Conservation (phyloP, 2,329 filamentous ascomycete species). For the Alternaria alternata region DNA sequence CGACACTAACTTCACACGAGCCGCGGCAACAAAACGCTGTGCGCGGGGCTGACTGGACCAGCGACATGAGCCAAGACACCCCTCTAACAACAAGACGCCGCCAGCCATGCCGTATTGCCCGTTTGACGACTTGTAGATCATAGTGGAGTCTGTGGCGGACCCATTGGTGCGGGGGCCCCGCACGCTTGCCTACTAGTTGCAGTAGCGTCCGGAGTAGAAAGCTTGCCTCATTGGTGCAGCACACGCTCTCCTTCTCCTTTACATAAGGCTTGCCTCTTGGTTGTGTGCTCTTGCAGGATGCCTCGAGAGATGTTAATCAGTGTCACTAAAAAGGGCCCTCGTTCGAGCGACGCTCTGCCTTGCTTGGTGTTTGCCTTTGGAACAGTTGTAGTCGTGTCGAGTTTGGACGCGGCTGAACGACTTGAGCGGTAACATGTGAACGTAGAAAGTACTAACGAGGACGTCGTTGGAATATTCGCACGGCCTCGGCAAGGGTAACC, state of each 20-base stretch:
- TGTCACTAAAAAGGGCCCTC: background rate
- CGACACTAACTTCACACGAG: slow-evolving; percentile 9
- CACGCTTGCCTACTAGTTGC: background rate
- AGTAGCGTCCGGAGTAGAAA: slow-evolving; percentile 6
- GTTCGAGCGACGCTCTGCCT: background rate
- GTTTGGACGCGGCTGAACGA: background rate
- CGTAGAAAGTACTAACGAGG: background rate
- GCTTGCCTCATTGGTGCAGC: slow-evolving; percentile 1
- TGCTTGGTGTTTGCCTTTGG: background rate
- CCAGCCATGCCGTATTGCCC: background rate
- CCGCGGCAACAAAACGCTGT: slow-evolving; percentile 18
- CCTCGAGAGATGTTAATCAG: background rate
- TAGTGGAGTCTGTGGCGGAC: slow-evolving; percentile 8
- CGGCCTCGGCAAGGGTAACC: background rate
- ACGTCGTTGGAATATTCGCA: background rate
- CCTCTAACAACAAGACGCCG: slow-evolving; percentile 6
- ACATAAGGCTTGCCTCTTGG: background rate
- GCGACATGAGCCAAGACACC: background rate
- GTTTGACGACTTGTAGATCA: slow-evolving; percentile 10
- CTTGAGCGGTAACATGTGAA: background rate
- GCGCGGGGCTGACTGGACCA: slow-evolving; percentile 8
- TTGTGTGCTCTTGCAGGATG: background rate
- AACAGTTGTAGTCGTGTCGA: background rate
- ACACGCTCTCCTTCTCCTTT: background rate
- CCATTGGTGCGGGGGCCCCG: slow-evolving; percentile 18